Percentiles rank a stretch among this genome's conserved stretches.
These are phyloP conservation scores for Sicyos edulis DNA, from an alignment of 306 rosid species.

Conservation along the genomic window DNA sequence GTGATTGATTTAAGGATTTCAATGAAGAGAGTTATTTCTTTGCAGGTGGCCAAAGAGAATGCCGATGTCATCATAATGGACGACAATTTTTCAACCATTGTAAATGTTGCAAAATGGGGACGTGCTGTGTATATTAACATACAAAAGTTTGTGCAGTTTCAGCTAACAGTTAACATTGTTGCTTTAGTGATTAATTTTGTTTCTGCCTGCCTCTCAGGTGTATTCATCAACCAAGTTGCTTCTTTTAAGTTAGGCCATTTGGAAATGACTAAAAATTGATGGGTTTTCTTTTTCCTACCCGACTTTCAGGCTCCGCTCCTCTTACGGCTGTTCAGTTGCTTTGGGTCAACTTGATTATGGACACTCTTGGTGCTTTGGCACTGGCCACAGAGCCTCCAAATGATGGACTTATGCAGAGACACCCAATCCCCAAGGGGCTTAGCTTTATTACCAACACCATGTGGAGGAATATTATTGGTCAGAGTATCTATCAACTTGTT, in stretches of 20 bases:
- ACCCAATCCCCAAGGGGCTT: conserved; percentile 57
- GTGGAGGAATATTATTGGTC: conserved; percentile 97
- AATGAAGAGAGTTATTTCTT: background rate
- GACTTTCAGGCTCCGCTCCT: conserved; percentile 81
- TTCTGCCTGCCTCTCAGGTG: conserved; percentile 92
- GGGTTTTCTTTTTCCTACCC: conserved; percentile 2
- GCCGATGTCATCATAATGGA: conserved; percentile 90
- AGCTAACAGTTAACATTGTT: conserved; percentile 85
- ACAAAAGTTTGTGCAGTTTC: conserved; percentile 96
- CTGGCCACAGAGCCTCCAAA: conserved; percentile 95
- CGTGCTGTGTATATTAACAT: conserved; percentile 92
- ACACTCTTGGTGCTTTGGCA: conserved; percentile 95
- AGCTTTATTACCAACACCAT: conserved; percentile 76
- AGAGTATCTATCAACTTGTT: conserved; percentile 76
- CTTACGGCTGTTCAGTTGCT: conserved; percentile 93
- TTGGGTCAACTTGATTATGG: conserved; percentile 99
- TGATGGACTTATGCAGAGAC: conserved; percentile 65
- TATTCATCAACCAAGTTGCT: conserved; percentile 14
- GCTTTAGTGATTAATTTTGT: conserved; percentile 76
- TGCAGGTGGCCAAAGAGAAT: conserved; percentile 91
- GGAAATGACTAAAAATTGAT: background rate
- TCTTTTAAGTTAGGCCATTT: background rate
- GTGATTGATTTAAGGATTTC: background rate
- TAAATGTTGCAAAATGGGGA: conserved; percentile 93
- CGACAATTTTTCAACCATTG: conserved; percentile 76